These are phyloP conservation scores for Powellomyces hirtus DNA, from an alignment of 192 early-diverging fungal genomes.

Conservation along the genomic window DNA sequence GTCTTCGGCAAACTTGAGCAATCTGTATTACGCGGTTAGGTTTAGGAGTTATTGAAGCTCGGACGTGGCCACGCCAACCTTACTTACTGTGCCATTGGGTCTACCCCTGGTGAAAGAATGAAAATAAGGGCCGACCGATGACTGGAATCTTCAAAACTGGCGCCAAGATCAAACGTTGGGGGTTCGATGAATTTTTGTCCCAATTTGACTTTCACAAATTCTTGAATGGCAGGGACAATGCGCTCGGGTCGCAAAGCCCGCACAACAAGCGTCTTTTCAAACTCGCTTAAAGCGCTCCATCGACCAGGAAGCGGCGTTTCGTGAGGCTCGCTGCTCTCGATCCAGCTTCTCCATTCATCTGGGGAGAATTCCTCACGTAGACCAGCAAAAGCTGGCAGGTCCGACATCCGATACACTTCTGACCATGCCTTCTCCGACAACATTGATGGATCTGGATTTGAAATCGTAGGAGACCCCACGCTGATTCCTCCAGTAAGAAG, in stretches of 20 bases:
- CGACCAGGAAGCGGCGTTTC: conserved; percentile 41
- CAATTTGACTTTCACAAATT: conserved; percentile 60
- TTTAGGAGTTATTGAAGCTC: neutral
- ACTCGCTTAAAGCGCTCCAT: conserved; percentile 49
- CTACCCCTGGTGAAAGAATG: conserved; percentile 64
- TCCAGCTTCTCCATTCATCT: conserved; percentile 46
- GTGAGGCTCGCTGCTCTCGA: conserved; percentile 43
- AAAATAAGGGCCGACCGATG: conserved; percentile 55
- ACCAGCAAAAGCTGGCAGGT: conserved; percentile 51
- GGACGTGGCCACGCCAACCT: neutral
- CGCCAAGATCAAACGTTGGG: conserved; percentile 59
- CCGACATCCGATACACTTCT: conserved; percentile 51
- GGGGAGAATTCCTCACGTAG: conserved; percentile 50
- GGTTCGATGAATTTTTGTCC: conserved; percentile 69
- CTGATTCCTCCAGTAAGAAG: conserved; percentile 58
- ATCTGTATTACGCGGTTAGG: conserved; percentile 23
- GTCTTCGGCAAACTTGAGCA: conserved; percentile 64
- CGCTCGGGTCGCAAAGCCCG: conserved; percentile 52
- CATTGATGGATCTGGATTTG: conserved; percentile 50
- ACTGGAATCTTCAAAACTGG: conserved; percentile 62
- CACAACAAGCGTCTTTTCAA: conserved; percentile 51
- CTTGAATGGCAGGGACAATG: conserved; percentile 53
- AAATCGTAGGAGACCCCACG: conserved; percentile 32
- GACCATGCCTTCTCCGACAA: conserved; percentile 59
- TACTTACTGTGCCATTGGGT: conserved; percentile 63